phyloP scores from a whole-genome alignment of 2,329 filamentous ascomycete genomes.

The Metarhizium robertsii region DNA sequence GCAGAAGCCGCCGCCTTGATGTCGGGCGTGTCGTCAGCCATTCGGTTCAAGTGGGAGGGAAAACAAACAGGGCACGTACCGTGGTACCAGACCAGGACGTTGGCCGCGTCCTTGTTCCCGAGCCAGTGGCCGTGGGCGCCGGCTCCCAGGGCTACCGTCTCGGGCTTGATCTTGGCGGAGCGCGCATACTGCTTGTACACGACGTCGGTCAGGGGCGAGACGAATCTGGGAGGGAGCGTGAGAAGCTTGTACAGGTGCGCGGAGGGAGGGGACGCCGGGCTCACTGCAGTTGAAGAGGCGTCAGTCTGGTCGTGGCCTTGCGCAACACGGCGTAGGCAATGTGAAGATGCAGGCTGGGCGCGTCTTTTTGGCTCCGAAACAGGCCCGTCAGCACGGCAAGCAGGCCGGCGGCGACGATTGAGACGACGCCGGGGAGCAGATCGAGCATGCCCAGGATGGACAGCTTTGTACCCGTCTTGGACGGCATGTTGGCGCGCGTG shows the following conservation, averaged over 20 bases:
- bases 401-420: slow-evolving; percentile 7
- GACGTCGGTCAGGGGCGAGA: slow-evolving; percentile 10
- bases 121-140: slow-evolving; percentile 14
- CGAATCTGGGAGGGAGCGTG: slow-evolving; percentile 2
- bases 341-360: slow-evolving; percentile 12
- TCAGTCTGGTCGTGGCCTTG: slow-evolving; percentile 9
- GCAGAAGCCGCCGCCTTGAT: slow-evolving; percentile 13
- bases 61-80: slow-evolving; percentile 5
- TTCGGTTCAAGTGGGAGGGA: background rate
- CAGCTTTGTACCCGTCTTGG: background rate
- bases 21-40: background rate
- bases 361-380: slow-evolving; percentile 8
- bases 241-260: background rate
- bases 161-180: slow-evolving; percentile 4
- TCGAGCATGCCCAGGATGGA: slow-evolving; percentile 10
- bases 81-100: slow-evolving; percentile 15
- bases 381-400: slow-evolving; percentile 8
- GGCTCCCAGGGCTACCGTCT: slow-evolving; percentile 11
- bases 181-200: slow-evolving; percentile 12
- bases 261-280: background rate
- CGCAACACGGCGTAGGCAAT: slow-evolving; percentile 13
- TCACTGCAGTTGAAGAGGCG: slow-evolving; percentile 12
- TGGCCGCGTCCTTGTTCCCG: slow-evolving; percentile 11
- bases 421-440: slow-evolving; percentile 9
- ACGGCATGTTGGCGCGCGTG: too few relatives aligned